Base-by-base conservation (phyloP, 805 yeast species). In the Sporopachydermia lactativora region DNA sequence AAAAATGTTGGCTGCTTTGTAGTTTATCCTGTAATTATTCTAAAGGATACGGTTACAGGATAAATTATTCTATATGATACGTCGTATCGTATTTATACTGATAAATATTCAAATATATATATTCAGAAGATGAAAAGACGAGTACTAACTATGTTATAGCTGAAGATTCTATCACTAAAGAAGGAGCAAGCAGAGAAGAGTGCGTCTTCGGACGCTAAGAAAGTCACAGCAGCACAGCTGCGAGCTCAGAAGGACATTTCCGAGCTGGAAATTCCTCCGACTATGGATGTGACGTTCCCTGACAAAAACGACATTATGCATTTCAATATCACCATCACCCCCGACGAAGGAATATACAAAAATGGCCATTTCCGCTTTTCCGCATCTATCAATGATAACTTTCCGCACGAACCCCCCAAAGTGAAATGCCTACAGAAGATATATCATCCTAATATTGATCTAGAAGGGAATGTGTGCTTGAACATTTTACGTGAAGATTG, bases 401-500 rank as follows among this genome's bases (percentile, higher is more conserved):
- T 77, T 59, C 98, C 98, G 2, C 92, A 88, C 43, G 92, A 82
- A 39, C 86, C 96, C 5, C 98, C 98, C 5, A 81, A 77, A 53
- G 85, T 86, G 41, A 69, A 71, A 48, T 81, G 94, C 50, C 41
- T 65, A 19, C 71, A 76, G 41, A 76, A 69, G 52, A 82, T 89
- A 3, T 89, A 81, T 60, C 98, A 89, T 55, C 98, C 98, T 8
- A 89, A 89, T 53, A 89, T 89, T 47, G 96, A 89, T 55, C 55
- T 74, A 15, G 80, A 82, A 36, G 97, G 97, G 0, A 89, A 86
- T 53, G 82, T 89, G 4, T 89, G 98, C 54, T 67, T 89, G 45
- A 89, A 89, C 54, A 88, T 89, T 28, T 65, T 89, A 44, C 66
- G 97, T 49, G 95, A 88, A 56, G 97, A 89, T 57, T 89, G 98